These are phyloP conservation scores for Staphylotrichum tortipilum DNA, from an alignment of 495 filamentous ascomycete genomes.

Conservation along the genomic window DNA sequence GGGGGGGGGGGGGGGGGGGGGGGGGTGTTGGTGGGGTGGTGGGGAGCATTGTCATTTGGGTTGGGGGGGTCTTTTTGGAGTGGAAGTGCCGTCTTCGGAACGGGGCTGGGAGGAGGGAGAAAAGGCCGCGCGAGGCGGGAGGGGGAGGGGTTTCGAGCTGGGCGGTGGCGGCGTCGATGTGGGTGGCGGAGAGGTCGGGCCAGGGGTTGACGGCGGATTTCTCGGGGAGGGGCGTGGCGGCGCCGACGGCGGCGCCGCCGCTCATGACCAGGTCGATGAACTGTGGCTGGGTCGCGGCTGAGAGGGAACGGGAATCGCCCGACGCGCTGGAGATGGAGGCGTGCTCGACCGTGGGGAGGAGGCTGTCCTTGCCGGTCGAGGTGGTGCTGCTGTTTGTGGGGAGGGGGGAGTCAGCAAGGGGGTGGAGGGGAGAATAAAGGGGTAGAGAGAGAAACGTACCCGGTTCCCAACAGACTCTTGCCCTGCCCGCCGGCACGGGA, in stretches of 20 bases:
- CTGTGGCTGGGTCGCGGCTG: not conserved
- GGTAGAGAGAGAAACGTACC: not conserved
- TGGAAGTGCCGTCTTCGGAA: not conserved
- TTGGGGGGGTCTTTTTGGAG: not conserved
- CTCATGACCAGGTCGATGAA: not conserved
- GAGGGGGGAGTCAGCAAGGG: not conserved
- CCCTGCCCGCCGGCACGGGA: conserved; percentile 6
- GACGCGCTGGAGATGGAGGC: not conserved
- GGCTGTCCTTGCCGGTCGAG: conserved; percentile 9
- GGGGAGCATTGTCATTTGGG: no score
- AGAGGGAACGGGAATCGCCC: not conserved
- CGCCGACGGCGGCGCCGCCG: not conserved
- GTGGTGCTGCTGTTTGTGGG: not conserved
- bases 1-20: conserved; percentile 2
- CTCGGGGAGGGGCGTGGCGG: not conserved
- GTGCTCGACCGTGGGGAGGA: conserved; percentile 11
- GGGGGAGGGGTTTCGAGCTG: not conserved
- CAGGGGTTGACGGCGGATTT: conserved; percentile 12
- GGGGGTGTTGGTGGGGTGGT: not conserved
- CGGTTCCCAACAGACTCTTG: not conserved
- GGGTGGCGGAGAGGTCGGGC: conserved; percentile 15
- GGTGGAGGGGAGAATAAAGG: not conserved
- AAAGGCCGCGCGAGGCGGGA: not conserved
- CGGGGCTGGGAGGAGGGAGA: not conserved
- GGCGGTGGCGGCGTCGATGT: conserved; percentile 3